Percentiles rank a stretch among this genome's conserved stretches.
phyloP scores from a whole-genome alignment of 2,329 filamentous ascomycete genomes.

The Emydomyces testavorans region DNA sequence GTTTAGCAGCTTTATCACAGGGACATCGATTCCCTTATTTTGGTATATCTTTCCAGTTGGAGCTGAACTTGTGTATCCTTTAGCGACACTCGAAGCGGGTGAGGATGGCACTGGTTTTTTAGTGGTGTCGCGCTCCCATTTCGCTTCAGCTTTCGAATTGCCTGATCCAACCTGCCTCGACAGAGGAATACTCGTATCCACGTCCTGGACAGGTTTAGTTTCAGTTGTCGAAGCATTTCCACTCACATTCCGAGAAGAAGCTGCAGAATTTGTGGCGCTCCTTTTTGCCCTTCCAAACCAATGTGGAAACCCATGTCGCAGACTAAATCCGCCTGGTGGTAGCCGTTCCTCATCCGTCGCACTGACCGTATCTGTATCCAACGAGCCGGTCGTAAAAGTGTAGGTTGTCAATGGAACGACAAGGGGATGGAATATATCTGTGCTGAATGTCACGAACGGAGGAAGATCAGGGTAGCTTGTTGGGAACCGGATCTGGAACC shows the following conservation, averaged over 20 bases:
- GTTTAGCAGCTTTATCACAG: constrained; percentile 57
- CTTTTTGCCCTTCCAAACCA: constrained; percentile 63
- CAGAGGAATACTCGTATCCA: neutral
- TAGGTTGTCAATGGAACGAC: constrained; percentile 90
- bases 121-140: neutral
- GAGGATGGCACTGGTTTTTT: neutral
- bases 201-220: neutral
- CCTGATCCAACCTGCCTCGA: neutral
- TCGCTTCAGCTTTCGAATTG: neutral
- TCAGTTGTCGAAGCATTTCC: constrained; percentile 19
- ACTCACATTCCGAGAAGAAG: constrained; percentile 35
- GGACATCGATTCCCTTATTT: constrained; percentile 29
- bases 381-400: constrained; percentile 72
- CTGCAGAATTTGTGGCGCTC: constrained; percentile 27
- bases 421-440: constrained; percentile 89
- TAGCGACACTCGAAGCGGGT: neutral
- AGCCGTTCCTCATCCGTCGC: constrained; percentile 72
- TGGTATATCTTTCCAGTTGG: constrained; percentile 13
- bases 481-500: constrained; percentile 83
- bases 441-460: constrained; percentile 76
- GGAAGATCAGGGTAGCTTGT: constrained; percentile 65
- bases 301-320: constrained; percentile 77
- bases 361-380: constrained; percentile 65
- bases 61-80: constrained; percentile 12
- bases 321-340: constrained; percentile 78